Evolutionary conservation across 352 stramenopile genomes (phyloP), one percentile per base, ranked within the genome.

Genomic region (Globisporangium viniferum): DNA sequence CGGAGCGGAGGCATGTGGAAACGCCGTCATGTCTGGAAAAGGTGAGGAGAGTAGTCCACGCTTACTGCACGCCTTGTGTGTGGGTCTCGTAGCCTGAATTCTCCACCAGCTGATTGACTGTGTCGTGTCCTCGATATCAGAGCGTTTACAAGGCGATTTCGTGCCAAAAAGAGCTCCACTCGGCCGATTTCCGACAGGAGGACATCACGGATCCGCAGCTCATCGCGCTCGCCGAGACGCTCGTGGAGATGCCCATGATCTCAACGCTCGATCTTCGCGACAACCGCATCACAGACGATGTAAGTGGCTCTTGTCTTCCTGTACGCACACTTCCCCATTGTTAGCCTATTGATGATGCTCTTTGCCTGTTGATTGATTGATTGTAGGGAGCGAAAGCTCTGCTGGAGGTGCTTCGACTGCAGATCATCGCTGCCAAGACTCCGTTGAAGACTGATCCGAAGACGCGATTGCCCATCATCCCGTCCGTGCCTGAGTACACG

Each of bases 71-170:
- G 8, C 36, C 36, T 41, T 41, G 36, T 41, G 33, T 36, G 36
- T 41, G 36, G 12, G 18, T n/a, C 18, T 12, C 39, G 39, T 14
- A 3, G 7, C 59, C 8, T 41, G 27, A 10, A 39, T 58, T 5
- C 22, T 24, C 36, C 35, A 39, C 10, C 7, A 12, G 14, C 14
- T 46, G 12, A 46, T 46, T 46, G 1, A 20, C 39, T 18, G 12
- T 46, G 39, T 18, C 39, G 14, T 46, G 15, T 49, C 15, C 15
- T n/a, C 41, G 15, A n/a, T 49, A n/a, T 18, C 14, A 94, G 86
- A 92, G 81, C 58, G 84, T 95, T 59, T 94, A 93, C 72, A 95
- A 93, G 66, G 84, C 86, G 5, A 94, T 95, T 54, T 92, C 88
- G 44, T 84, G 84, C 20, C 88, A 94, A 63, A 91, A 91, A 67